phyloP scores from a whole-genome alignment of 805 yeast genomes.

The Zygosaccharomyces bailii region DNA sequence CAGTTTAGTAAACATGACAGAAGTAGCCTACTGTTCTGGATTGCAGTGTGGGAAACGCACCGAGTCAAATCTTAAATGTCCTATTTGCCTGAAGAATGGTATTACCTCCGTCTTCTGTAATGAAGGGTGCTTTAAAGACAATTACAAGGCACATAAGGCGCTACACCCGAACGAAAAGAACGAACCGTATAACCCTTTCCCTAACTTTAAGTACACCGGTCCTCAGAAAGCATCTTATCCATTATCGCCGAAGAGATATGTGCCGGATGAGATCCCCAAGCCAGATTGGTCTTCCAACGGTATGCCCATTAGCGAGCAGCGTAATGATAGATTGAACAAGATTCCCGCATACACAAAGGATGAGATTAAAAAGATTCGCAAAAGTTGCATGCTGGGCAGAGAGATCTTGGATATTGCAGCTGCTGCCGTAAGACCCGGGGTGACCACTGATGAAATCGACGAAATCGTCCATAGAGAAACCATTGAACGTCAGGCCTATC shows the following conservation, averaged over 20 bases:
- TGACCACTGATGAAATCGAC: conserved; percentile 92
- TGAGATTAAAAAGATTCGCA: conserved; percentile 69
- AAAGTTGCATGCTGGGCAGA: conserved; percentile 72
- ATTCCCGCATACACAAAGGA: conserved; percentile 62
- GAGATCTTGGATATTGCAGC: conserved; percentile 90
- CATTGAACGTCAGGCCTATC: conserved; percentile 83
- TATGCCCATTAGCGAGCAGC: conserved; percentile 71
- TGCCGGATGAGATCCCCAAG: conserved; percentile 65
- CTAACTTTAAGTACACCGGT: conserved; percentile 73
- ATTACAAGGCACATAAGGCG: conserved; percentile 71
- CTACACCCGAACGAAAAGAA: conserved; percentile 62
- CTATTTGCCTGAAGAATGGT: conserved; percentile 78
- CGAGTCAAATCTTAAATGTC: conserved; percentile 76
- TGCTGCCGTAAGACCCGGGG: conserved; percentile 76
- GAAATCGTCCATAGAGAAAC: conserved; percentile 83
- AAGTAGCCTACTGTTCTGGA: conserved; percentile 55
- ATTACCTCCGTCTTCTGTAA: conserved; percentile 67
- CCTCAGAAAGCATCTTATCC: conserved; percentile 77
- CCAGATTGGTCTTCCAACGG: conserved; percentile 89
- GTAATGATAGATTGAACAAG: conserved; percentile 62
- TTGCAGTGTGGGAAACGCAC: conserved; percentile 84
- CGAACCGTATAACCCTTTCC: conserved; percentile 78
- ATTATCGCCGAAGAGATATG: conserved; percentile 60
- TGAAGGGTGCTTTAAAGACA: conserved; percentile 74
- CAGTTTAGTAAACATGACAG: background rate